Base-by-base conservation (phyloP, 2,329 filamentous ascomycete species). In the Fusarium clavum region DNA sequence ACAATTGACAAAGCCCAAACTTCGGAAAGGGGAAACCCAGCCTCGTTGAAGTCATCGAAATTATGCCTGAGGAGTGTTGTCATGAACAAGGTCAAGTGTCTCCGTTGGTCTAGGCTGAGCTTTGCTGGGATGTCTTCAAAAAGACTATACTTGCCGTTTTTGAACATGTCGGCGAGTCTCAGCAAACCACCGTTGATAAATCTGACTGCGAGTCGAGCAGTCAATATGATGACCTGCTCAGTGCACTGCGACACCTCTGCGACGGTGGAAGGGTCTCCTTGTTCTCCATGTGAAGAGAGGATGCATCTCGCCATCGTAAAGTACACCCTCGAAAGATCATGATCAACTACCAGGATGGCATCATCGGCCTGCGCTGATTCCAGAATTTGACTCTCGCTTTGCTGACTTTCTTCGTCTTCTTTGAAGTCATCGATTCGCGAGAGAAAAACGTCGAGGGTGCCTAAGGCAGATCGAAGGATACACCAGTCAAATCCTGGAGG, bases 1-100 rank as follows among this genome's bases (percentile, higher is more conserved):
- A 84, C 81, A 47, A 90, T 78, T 10, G 83, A 81, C 22, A 84
- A 72, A 44, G 86, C 70, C 84, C 88, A 89, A n/a, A 88, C 76
- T 43, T 86, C 83, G 7, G 84, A 77, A 12, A 85, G 73, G 11
- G 81, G 83, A n/a, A 81, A 79, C 3, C 79, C 82, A 5, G 84
- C 72, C 41, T 85, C 79, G 63, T 79, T 79, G 63, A 87, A 84
- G 54, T 86, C 82, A 38, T 83, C 79, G 22, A 86, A 74, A 10
- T 80, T 79, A 49, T 83, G 77, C 57, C 83, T 82, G 22, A 88
- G 76, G 11, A 90, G 76, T 1, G 80, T 82, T 4, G 82, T 78
- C 25, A 89, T 74, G 70, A 90, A 90, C 10, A 90, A 79, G 1
- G 83, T 78, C 18, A 87, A 69, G 56, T 83, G 84, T 59, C 73